These are phyloP conservation scores for Rauvolfia tetraphylla DNA, from an alignment of 257 asterid genomes.

Conservation along the genomic window DNA sequence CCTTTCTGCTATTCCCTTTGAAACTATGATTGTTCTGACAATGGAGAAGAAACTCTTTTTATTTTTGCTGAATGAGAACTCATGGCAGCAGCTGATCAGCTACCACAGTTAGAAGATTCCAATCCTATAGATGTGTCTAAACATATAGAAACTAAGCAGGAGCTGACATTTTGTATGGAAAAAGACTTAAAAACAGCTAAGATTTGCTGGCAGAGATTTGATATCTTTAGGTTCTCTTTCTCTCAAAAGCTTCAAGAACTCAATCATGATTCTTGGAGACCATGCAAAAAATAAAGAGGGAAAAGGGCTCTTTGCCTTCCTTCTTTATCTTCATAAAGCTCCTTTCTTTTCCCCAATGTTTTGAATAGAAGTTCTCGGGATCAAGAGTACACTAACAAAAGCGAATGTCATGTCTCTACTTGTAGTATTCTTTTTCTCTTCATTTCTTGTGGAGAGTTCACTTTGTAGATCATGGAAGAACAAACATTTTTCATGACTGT, in stretches of 20 bases:
- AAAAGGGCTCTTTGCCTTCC: slow-evolving; percentile 23
- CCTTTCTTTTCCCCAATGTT: slow-evolving; percentile 30
- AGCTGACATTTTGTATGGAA: slow-evolving; percentile 33
- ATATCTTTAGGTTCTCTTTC: slow-evolving; percentile 11
- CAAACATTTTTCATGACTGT: slow-evolving; percentile 12
- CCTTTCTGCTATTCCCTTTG: slow-evolving; percentile 24
- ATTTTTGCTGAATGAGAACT: slow-evolving; percentile 33
- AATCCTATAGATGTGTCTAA: slow-evolving; percentile 49
- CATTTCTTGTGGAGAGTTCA: slow-evolving; percentile 7
- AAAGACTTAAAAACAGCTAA: slow-evolving; percentile 52
- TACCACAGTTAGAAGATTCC: slow-evolving; percentile 50
- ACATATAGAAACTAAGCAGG: slow-evolving; percentile 28
- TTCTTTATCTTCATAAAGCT: slow-evolving; percentile 47
- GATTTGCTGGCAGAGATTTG: slow-evolving; percentile 52
- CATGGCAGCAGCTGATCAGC: not conserved
- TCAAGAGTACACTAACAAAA: slow-evolving; percentile 25
- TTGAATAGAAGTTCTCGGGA: slow-evolving; percentile 38
- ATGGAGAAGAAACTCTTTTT: slow-evolving; percentile 12
- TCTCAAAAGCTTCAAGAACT: slow-evolving; percentile 52
- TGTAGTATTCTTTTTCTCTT: not conserved
- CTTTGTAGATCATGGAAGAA: slow-evolving; percentile 24
- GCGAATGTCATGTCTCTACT: slow-evolving; percentile 22
- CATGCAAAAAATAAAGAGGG: slow-evolving; percentile 46
- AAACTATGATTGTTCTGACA: slow-evolving; percentile 28
- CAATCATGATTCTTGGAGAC: slow-evolving; percentile 74